phyloP scores from a whole-genome alignment of 805 yeast species.

The Saccharomycopsis fermentans region DNA sequence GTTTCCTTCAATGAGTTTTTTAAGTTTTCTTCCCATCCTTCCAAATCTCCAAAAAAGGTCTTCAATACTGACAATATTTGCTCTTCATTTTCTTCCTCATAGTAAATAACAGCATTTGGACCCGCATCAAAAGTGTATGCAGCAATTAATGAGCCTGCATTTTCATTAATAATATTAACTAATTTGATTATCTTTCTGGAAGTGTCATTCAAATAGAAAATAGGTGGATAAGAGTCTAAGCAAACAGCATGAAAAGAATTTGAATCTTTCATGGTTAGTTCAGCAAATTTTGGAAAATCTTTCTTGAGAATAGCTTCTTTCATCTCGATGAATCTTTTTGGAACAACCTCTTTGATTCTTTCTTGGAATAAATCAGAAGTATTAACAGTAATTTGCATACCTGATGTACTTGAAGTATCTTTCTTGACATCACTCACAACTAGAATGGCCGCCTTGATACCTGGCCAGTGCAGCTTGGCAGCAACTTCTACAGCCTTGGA shows the following conservation, averaged over 20 bases:
- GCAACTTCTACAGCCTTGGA: constrained; percentile 92
- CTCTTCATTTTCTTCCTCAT: constrained; percentile 65
- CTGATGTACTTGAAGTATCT: constrained; percentile 89
- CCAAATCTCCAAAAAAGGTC: constrained; percentile 44
- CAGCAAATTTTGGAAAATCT: constrained; percentile 75
- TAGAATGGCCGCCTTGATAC: constrained; percentile 81
- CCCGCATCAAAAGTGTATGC: constrained; percentile 99
- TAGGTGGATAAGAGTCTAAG: constrained; percentile 90
- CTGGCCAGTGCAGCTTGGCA: constrained; percentile 79
- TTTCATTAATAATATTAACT: constrained; percentile 68
- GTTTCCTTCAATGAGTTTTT: constrained; percentile 19
- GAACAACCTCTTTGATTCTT: constrained; percentile 77
- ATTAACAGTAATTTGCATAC: constrained; percentile 91
- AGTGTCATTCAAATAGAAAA: constrained; percentile 85
- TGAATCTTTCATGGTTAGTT: constrained; percentile 91
- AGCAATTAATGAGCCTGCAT: constrained; percentile 50
- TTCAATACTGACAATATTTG: constrained; percentile 62
- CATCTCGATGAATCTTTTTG: constrained; percentile 77
- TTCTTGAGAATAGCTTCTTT: constrained; percentile 59
- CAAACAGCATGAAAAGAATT: constrained; percentile 98
- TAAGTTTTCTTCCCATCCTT: constrained; percentile 50
- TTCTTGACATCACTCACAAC: constrained; percentile 91
- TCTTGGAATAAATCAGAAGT: constrained; percentile 80
- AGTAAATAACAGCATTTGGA: constrained; percentile 95
- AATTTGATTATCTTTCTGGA: constrained; percentile 64